Evolutionary conservation across 2,329 filamentous ascomycete species (phyloP).

Genomic region (Aspergillus tanneri): DNA sequence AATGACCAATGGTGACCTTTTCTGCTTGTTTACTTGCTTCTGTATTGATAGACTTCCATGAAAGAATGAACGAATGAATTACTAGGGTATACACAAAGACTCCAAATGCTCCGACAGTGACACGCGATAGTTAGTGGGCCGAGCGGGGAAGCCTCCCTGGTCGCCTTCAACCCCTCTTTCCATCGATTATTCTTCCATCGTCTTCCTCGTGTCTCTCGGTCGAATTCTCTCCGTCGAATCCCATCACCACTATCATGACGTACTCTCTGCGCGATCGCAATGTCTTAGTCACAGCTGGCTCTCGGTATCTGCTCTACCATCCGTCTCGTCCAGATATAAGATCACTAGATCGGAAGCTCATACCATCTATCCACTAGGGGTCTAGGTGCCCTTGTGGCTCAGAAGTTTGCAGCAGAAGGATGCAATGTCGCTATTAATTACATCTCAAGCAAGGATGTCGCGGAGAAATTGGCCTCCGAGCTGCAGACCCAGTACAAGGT

Average conservation of each 20-base stretch:
- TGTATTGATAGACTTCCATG: too few relatives aligned
- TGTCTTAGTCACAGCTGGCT: constrained; percentile 64
- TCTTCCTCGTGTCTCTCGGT: not conserved
- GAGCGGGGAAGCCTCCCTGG: too few relatives aligned
- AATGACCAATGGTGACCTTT: constrained; percentile 20
- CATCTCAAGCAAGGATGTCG: constrained; percentile 59
- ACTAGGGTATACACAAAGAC: too few relatives aligned
- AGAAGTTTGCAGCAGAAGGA: constrained; percentile 66
- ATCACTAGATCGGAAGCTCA: too few relatives aligned
- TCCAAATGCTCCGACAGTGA: too few relatives aligned
- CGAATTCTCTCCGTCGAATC: too few relatives aligned
- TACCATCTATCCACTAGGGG: constrained; percentile 50
- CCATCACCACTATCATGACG: constrained; percentile 49
- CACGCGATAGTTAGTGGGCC: too few relatives aligned
- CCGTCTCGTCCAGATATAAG: too few relatives aligned
- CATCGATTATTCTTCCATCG: not conserved
- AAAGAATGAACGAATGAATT: too few relatives aligned
- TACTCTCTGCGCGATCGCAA: constrained; percentile 63
- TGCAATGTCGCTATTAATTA: constrained; percentile 75
- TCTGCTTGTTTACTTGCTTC: not conserved
- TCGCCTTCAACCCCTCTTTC: not conserved
- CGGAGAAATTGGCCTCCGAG: constrained; percentile 57
- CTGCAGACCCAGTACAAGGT: constrained; percentile 54
- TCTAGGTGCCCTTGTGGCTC: constrained; percentile 66
- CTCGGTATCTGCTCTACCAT: constrained; percentile 53